Conservation (phyloP, 306 rosid genomes). For the Cyamopsis tetragonoloba region DNA sequence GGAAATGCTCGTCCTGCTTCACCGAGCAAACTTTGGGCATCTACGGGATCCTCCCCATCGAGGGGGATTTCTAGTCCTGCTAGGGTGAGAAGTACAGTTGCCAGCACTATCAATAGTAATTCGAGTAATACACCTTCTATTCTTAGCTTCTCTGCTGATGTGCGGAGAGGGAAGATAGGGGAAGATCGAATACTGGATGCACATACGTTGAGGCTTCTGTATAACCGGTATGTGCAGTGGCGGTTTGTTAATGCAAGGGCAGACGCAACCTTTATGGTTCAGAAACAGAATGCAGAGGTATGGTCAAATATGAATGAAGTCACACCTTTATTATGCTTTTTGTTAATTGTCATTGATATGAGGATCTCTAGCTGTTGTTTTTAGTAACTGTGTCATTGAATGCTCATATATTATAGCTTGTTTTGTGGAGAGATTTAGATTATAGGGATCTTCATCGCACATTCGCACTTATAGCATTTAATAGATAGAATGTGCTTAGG, state of each 20-base stretch:
- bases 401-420: background rate
- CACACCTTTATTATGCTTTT: background rate
- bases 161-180: constrained; percentile 93
- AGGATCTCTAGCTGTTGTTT: background rate
- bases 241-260: constrained; percentile 97
- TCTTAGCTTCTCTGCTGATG: constrained; percentile 86
- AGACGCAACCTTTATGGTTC: constrained; percentile 87
- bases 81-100: constrained; percentile 62
- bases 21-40: constrained; percentile 79
- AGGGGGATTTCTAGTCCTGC: constrained; percentile 82
- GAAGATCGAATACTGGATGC: constrained; percentile 92
- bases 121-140: constrained; percentile 69
- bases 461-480: background rate
- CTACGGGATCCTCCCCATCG: constrained; percentile 62
- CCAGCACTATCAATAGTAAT: constrained; percentile 49
- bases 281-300: constrained; percentile 88
- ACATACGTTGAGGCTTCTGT: constrained; percentile 83
- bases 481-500: constrained; percentile 2
- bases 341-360: constrained; percentile 10
- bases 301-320: background rate
- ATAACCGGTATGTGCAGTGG: constrained; percentile 91
- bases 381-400: background rate
- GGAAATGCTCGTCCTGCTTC: constrained; percentile 77
- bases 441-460: background rate
- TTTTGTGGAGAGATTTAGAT: constrained; percentile 21